phyloP scores from a whole-genome alignment of 139 green algal genomes.

The Volvox reticuliferus region DNA sequence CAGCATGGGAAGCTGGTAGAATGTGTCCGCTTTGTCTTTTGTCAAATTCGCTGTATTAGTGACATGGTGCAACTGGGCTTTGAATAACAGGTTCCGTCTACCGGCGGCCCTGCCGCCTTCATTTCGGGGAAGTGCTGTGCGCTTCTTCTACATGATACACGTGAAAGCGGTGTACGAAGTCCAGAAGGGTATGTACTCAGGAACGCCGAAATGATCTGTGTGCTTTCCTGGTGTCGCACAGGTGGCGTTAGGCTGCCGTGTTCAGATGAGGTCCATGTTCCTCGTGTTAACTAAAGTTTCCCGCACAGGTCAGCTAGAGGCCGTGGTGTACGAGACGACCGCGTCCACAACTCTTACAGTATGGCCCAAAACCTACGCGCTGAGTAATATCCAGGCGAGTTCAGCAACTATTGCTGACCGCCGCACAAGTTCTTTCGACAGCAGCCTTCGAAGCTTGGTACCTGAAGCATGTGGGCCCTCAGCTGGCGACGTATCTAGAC shows the following conservation, averaged over 20 bases:
- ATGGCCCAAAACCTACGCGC: constrained; percentile 22
- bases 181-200: not conserved
- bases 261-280: too few species aligned
- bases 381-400: not conserved
- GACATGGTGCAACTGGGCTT: not conserved
- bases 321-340: constrained; percentile 49
- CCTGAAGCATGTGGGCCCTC: not conserved
- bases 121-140: constrained; percentile 47
- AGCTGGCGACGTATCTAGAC: not conserved
- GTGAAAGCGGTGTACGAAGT: constrained; percentile 44
- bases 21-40: too few species aligned
- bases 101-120: constrained; percentile 37
- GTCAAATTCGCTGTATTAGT: not conserved
- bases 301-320: not conserved
- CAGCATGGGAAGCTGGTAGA: too few species aligned
- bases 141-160: constrained; percentile 53
- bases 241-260: too few species aligned
- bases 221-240: too few species aligned
- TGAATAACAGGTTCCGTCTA: constrained; percentile 46
- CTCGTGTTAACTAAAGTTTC: not conserved
- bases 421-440: not conserved
- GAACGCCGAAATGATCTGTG: too few species aligned
- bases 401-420: not conserved
- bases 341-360: constrained; percentile 38
- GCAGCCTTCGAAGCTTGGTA: not conserved